Percentiles rank a stretch among this genome's conserved stretches.
Conservation (phyloP, 2,329 filamentous ascomycete genomes). For the Beauveria medogensis region DNA sequence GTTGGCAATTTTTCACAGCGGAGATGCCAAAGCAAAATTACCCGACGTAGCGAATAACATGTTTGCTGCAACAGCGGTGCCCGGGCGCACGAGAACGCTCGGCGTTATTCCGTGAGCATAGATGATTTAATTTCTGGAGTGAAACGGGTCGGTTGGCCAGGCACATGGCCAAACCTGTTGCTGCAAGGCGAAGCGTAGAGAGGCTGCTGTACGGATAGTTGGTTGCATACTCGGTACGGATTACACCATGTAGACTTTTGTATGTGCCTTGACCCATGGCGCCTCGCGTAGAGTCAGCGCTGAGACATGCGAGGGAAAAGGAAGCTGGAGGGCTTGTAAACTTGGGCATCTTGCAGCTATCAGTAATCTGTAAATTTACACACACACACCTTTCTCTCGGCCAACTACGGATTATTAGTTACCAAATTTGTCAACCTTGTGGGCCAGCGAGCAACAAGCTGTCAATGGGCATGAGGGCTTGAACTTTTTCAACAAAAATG, state of each 20-base stretch:
- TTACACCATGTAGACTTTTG: background rate
- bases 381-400: background rate
- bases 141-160: background rate
- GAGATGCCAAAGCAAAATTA: too few species aligned
- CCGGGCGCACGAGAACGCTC: background rate
- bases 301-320: slow-evolving; percentile 4
- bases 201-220: background rate
- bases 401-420: too few species aligned
- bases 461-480: background rate
- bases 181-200: background rate
- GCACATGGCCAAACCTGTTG: background rate
- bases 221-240: too few species aligned
- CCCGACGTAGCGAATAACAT: background rate
- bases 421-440: background rate
- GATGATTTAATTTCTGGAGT: background rate
- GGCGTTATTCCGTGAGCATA: background rate
- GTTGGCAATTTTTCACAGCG: background rate
- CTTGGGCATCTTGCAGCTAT: background rate
- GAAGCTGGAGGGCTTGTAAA: background rate
- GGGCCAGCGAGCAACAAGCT: background rate
- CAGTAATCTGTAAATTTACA: background rate
- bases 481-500: background rate
- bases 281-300: background rate
- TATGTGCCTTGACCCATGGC: background rate
- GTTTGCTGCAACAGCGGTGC: background rate